A percentile compares a stretch with the other conserved stretches of the same genome.
These are phyloP conservation scores for Gossypium sturtianum DNA, from an alignment of 345 rosid species.

Conservation along the genomic window DNA sequence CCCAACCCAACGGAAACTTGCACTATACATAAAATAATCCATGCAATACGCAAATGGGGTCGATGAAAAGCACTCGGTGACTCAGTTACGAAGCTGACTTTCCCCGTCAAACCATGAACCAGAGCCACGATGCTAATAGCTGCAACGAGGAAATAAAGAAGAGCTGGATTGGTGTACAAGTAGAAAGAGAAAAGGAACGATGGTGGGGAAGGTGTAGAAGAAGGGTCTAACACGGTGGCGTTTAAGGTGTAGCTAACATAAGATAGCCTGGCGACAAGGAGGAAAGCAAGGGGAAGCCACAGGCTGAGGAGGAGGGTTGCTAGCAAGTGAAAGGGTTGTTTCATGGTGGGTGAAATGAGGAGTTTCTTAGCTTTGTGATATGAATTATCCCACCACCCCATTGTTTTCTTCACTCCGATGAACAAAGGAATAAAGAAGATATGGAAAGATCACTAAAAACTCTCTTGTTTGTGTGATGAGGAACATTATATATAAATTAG, in stretches of 20 bases:
- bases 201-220: neutral
- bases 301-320: slow-evolving; percentile 51
- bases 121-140: slow-evolving; percentile 43
- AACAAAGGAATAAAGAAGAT: neutral
- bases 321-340: slow-evolving; percentile 37
- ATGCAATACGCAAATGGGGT: slow-evolving; percentile 39
- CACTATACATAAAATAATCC: slow-evolving; percentile 49
- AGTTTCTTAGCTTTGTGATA: slow-evolving; percentile 8
- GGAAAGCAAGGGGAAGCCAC: slow-evolving; percentile 68
- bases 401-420: neutral
- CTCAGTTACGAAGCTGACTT: slow-evolving; percentile 22
- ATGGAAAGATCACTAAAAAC: neutral
- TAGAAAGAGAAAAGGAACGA: slow-evolving; percentile 24
- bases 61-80: slow-evolving; percentile 15
- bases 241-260: slow-evolving; percentile 25
- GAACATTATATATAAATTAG: neutral
- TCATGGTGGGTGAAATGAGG: neutral
- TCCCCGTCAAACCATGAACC: slow-evolving; percentile 51
- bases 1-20: slow-evolving; percentile 61
- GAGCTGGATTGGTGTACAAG: slow-evolving; percentile 30
- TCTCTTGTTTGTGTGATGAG: neutral
- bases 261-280: slow-evolving; percentile 60
- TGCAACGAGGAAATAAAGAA: slow-evolving; percentile 41
- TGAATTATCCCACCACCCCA: slow-evolving; percentile 13
- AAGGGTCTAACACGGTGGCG: neutral